phyloP scores from a whole-genome alignment of 768 basidiomycete genomes.

The Calocera cornea region DNA sequence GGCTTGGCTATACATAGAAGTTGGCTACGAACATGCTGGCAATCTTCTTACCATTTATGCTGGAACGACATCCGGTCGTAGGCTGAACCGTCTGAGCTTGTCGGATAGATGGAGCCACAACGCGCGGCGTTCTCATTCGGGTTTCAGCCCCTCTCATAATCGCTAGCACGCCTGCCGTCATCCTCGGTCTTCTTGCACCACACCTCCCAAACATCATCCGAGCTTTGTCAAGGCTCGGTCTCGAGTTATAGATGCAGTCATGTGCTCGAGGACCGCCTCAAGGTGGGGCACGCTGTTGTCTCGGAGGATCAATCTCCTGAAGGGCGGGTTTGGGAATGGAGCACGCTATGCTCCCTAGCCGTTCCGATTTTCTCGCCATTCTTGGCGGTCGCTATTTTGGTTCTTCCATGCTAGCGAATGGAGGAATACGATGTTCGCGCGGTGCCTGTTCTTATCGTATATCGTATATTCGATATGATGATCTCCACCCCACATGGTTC shows the following conservation, averaged over 20 bases:
- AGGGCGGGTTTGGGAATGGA: background rate
- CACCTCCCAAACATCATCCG: too few relatives aligned
- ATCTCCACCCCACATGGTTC: background rate
- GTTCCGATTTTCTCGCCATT: background rate
- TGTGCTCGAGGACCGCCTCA: background rate
- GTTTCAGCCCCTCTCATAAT: too few relatives aligned
- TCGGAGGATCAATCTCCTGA: background rate
- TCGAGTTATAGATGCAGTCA: background rate
- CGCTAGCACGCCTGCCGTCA: too few relatives aligned
- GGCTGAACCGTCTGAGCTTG: too few relatives aligned
- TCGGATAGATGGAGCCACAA: too few relatives aligned
- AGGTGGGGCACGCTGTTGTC: background rate
- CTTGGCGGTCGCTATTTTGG: background rate
- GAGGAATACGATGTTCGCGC: background rate
- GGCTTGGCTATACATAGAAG: background rate
- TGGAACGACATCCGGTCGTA: too few relatives aligned
- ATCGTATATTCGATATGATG: background rate
- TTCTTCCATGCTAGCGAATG: conserved; percentile 3
- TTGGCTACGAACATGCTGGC: background rate
- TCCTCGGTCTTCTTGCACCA: too few relatives aligned
- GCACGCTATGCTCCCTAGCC: background rate
- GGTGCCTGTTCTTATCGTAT: background rate
- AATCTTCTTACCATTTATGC: background rate
- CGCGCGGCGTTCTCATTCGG: too few relatives aligned
- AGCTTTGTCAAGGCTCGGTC: background rate